Conservation (phyloP, 352 stramenopile genomes). For the Phytophthora aleatoria region DNA sequence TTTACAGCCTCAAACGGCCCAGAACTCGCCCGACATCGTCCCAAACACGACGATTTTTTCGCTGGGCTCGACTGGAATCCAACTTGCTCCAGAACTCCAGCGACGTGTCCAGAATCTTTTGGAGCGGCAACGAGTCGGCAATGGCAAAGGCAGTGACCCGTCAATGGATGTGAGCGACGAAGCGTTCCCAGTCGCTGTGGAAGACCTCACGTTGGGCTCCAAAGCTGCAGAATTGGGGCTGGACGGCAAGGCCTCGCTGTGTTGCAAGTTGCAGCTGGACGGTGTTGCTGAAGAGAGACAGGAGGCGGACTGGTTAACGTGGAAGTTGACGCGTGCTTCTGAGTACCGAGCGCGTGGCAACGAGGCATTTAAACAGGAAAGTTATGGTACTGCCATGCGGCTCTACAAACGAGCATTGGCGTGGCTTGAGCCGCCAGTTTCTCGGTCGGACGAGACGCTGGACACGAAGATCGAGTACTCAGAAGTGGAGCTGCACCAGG, state of each 20-base stretch:
- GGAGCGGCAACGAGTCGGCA: background rate
- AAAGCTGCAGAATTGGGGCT: slow-evolving; percentile 26
- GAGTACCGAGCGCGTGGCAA: slow-evolving; percentile 61
- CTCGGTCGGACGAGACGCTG: slow-evolving; percentile 16
- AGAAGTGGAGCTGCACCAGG: slow-evolving; percentile 32
- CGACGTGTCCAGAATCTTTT: slow-evolving; percentile 24
- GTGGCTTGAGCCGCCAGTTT: slow-evolving; percentile 58
- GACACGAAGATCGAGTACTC: slow-evolving; percentile 47
- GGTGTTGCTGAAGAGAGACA: background rate
- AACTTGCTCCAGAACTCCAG: slow-evolving; percentile 38
- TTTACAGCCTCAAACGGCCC: background rate
- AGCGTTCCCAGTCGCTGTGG: slow-evolving; percentile 31
- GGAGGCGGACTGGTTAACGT: slow-evolving; percentile 48
- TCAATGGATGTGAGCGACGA: slow-evolving; percentile 10
- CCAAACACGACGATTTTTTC: slow-evolving; percentile 14
- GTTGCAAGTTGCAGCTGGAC: slow-evolving; percentile 41
- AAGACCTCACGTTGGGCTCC: slow-evolving; percentile 33
- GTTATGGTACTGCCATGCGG: slow-evolving; percentile 34
- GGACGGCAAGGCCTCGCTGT: slow-evolving; percentile 20
- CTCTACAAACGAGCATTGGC: slow-evolving; percentile 55
- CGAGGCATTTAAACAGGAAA: slow-evolving; percentile 53
- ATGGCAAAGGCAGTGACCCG: background rate
- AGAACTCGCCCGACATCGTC: background rate
- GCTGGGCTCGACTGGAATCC: slow-evolving; percentile 24
- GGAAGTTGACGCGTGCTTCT: slow-evolving; percentile 51